Evolutionary conservation across 1,284 basidiomycete genomes (phyloP).

Genomic region (Ustilago trichophora): DNA sequence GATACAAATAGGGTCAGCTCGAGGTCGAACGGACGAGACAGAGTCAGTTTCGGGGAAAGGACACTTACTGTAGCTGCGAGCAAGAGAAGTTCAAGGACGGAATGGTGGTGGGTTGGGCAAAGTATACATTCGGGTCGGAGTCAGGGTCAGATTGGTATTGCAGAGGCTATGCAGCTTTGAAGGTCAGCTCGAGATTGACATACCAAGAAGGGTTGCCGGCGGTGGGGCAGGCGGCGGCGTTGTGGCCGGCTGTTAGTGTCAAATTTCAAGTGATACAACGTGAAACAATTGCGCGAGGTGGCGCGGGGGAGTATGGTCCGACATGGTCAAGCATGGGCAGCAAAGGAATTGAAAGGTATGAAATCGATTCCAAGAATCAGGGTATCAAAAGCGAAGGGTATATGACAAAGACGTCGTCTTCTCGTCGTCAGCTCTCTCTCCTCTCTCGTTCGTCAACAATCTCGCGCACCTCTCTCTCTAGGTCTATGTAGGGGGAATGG

Average conservation of each 20-base stretch:
- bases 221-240: slow-evolving; percentile 61
- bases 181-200: too few species aligned
- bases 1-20: neutral
- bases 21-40: neutral
- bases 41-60: neutral
- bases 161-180: too few species aligned
- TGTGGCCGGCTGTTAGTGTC: slow-evolving; percentile 56
- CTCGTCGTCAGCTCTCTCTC: slow-evolving; percentile 53
- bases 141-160: too few species aligned
- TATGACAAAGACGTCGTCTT: slow-evolving; percentile 48
- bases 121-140: too few species aligned
- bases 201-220: slow-evolving; percentile 62
- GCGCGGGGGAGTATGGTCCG: too few species aligned
- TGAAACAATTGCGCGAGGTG: too few species aligned
- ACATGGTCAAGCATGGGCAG: too few species aligned
- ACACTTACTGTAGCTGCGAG: slow-evolving; percentile 45
- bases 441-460: slow-evolving; percentile 15
- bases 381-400: slow-evolving; percentile 46
- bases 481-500: too few species aligned
- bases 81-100: too few species aligned
- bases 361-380: slow-evolving; percentile 19
- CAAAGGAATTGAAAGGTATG: neutral
- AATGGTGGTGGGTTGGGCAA: too few species aligned
- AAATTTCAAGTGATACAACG: slow-evolving; percentile 1
- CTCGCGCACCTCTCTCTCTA: slow-evolving; percentile 32